Base-by-base conservation (phyloP, 768 basidiomycete genomes). In the Kwoniella bestiolae region DNA sequence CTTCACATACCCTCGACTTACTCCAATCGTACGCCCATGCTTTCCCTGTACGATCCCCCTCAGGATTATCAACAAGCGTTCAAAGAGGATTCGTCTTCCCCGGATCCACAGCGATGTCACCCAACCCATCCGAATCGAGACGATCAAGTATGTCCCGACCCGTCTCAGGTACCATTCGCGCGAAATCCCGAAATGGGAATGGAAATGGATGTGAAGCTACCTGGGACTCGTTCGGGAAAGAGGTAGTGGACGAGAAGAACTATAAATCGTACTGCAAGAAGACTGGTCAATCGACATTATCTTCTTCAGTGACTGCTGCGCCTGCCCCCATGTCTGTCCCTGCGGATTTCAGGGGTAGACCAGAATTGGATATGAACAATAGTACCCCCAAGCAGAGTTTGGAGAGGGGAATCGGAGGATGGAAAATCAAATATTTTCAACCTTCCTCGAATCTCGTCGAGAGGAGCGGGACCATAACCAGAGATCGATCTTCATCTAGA, bases 371-470 rank as follows among this genome's bases (percentile, higher is more conserved):
- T 12, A 23, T 21, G 18, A 29, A 50, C 31, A 69, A 67, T 26
- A 58, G 31, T 41, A 77, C 76, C 5, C 76, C 76, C 5, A 72
- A 69, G 50, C 76, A 75, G 56, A 68, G 67, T 28, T 61, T 77
- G 26, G 68, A 73, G 34, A 57, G 66, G 41, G 64, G 63, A 21
- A 56, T 63, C 5, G 69, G 71, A n/a, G 59, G 63, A 25, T 75
- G 74, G 74, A 66, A 68, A 53, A 63, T 75, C 60, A 67, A 66
- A 47, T 75, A 75, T 46, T 56, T 56, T 41, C 35, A 38, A 38
- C 44, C 67, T 26, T 46, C 55, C 9, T 50, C 38, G 7, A 52
- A 31, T n/a, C 38, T 61, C 14, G 56, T 69, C 38, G 52, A 60
- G 21, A 28, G 60, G 59, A 31, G 32, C 29, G 38, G 53, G 16